Conservation (phyloP, 768 basidiomycete genomes). For the Leccinum barrowsii region DNA sequence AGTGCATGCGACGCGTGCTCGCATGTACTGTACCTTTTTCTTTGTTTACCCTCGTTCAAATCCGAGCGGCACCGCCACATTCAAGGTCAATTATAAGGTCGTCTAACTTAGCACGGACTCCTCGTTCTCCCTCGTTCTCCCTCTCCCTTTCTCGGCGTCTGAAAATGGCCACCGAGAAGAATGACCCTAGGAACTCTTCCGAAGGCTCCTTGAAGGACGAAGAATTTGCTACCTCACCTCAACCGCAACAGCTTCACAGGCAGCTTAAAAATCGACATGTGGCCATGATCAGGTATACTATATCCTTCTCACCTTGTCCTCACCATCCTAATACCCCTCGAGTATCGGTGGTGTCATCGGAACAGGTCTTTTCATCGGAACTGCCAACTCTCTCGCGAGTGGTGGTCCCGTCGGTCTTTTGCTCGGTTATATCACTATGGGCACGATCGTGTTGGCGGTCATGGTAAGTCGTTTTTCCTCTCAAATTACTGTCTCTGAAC, state of each 20-base stretch:
- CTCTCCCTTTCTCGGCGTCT: not conserved
- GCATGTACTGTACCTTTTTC: not conserved
- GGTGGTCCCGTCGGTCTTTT: constrained; percentile 76
- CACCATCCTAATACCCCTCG: constrained; percentile 1
- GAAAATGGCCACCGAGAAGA: constrained; percentile 25
- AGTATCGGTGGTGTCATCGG: constrained; percentile 60
- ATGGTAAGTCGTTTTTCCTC: constrained; percentile 46
- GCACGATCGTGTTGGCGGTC: constrained; percentile 64
- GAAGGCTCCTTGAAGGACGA: constrained; percentile 22
- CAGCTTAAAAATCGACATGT: constrained; percentile 77
- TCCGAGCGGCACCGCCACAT: not conserved
- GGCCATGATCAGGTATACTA: constrained; percentile 70
- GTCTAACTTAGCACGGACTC: not conserved
- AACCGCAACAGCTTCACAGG: constrained; percentile 38
- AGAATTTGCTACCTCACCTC: constrained; percentile 8
- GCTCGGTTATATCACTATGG: constrained; percentile 66
- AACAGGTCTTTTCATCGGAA: constrained; percentile 69
- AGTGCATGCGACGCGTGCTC: not conserved
- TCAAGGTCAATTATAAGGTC: not conserved
- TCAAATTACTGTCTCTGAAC: not conserved
- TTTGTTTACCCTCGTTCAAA: not conserved
- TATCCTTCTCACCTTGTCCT: not conserved
- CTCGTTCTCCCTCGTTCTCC: not conserved
- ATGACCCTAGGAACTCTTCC: constrained; percentile 4
- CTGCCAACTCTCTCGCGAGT: constrained; percentile 42